These are phyloP conservation scores for Lathyrus sativus DNA, from an alignment of 306 rosid genomes.

Conservation along the genomic window DNA sequence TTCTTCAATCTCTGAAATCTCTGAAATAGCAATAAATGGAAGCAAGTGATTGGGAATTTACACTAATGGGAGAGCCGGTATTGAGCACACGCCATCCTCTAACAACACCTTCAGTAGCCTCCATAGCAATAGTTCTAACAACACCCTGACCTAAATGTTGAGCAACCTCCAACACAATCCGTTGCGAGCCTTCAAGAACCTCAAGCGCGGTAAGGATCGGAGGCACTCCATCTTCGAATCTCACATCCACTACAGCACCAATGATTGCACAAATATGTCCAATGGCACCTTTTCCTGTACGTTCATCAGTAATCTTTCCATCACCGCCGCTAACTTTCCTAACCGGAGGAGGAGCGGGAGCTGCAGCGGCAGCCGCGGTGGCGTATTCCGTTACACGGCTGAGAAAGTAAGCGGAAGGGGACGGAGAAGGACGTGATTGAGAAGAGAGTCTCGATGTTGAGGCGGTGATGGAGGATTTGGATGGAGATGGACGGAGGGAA, in stretches of 20 bases:
- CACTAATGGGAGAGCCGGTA: constrained; percentile 93
- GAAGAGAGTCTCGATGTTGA: constrained; percentile 56
- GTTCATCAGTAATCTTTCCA: constrained; percentile 79
- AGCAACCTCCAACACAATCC: constrained; percentile 89
- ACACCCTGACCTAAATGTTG: constrained; percentile 89
- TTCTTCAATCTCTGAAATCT: too few relatives aligned
- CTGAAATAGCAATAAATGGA: not conserved
- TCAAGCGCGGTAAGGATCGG: constrained; percentile 90
- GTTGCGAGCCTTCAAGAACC: constrained; percentile 66
- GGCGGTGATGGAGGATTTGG: constrained; percentile 53
- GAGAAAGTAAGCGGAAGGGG: constrained; percentile 53
- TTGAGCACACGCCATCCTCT: constrained; percentile 89
- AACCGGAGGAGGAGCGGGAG: constrained; percentile 43
- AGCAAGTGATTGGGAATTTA: constrained; percentile 12
- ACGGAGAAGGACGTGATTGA: constrained; percentile 55
- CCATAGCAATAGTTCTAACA: constrained; percentile 95
- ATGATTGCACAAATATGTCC: constrained; percentile 93
- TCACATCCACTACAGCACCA: constrained; percentile 92
- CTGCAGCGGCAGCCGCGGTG: constrained; percentile 55
- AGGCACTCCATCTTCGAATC: constrained; percentile 82
- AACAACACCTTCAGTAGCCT: constrained; percentile 85
- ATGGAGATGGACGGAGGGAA: constrained; percentile 62
- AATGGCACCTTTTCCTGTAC: constrained; percentile 78
- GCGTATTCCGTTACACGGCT: constrained; percentile 70
- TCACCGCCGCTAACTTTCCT: constrained; percentile 47